Evolutionary conservation across 2,329 filamentous ascomycete genomes (phyloP).

Genomic region (Xylariomycetidae sp.): DNA sequence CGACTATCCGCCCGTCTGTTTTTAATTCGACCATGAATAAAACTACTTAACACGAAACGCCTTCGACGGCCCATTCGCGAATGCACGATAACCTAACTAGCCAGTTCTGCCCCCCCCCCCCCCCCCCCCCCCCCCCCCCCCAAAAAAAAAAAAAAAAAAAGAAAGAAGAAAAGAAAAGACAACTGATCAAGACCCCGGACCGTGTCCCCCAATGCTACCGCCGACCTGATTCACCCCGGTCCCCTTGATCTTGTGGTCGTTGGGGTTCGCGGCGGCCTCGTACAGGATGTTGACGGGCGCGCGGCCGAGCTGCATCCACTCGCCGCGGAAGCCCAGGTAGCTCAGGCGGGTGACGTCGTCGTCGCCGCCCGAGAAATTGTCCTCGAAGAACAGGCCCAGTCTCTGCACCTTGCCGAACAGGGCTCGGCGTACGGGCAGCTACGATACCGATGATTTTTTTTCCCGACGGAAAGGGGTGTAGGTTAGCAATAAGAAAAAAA

Average conservation of each 20-base stretch:
- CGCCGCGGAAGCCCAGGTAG: conserved; percentile 90
- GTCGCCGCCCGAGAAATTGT: conserved; percentile 68
- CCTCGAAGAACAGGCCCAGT: conserved; percentile 81
- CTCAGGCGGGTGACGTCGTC: conserved; percentile 66
- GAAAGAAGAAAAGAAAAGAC: conserved; percentile 3
- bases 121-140: no score
- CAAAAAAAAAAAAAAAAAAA: conserved; percentile 2
- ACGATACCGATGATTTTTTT: no score
- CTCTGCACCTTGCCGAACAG: conserved; percentile 82
- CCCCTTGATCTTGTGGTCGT: conserved; percentile 71
- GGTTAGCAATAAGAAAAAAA: no score
- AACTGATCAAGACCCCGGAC: conserved; percentile 26
- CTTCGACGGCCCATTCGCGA: no score
- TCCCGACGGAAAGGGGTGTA: no score
- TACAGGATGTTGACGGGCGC: conserved; percentile 86
- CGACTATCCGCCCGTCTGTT: no score
- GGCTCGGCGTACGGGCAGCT: conserved; percentile 76
- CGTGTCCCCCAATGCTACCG: conserved; percentile 44
- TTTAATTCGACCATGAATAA: no score
- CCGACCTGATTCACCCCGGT: conserved; percentile 51
- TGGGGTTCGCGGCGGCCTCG: conserved; percentile 88
- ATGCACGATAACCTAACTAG: no score
- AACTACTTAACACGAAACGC: no score
- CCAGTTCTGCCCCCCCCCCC: no score
- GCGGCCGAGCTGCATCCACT: conserved; percentile 82